Evolutionary conservation across 2,329 filamentous ascomycete species (phyloP), one percentile per base, ranked within the genome.

Genomic region (Ophiostoma populinum): DNA sequence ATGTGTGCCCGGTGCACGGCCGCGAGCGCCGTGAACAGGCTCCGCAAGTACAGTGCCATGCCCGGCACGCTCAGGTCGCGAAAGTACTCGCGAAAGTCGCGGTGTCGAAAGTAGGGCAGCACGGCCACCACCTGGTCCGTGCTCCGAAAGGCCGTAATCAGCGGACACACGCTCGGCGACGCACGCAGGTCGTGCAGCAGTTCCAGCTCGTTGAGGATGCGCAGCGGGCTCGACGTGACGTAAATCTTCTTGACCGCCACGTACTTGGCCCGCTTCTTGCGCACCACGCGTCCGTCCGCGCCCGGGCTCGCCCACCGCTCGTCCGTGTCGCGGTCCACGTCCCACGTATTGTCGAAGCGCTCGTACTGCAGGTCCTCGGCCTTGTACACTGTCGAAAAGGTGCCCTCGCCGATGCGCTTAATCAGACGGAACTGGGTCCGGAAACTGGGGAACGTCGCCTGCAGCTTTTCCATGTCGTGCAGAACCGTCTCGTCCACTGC

Each of bases 191-290:
- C 85, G 51, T 92, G 75, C 16, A 98, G 70, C 16, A 98, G 67
- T 48, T 95, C 87, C 13, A 98, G 74, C 56, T 98, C 90, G 58
- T 98, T 98, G 51, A 92, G 72, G 46, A 98, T 95, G 30, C 90
- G 80, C 19, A 76, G 67, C 0, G 90, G 90, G 45, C 85, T 94
- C 42, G 86, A 94, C 1, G 92, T 98, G 44, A 95, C 90, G 55
- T 98, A 98, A 47, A 98, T 98, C 61, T 98, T 98, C 61, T 98
- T 98, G 56, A 98, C 81, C 15, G 92, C 90, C 42, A 98, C 92
- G 50, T 78, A 95, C 51, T 79, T 81, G 17, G 78, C 63, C 34
- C 58, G 60, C 36, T n/a, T n/a, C n/a, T n/a, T n/a, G n/a, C n/a
- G n/a, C n/a, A n/a, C n/a, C n/a, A n/a, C n/a, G n/a, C n/a, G n/a